Base-by-base conservation (phyloP, 2,329 filamentous ascomycete species). In the Sporothrix pseudoabietina region DNA sequence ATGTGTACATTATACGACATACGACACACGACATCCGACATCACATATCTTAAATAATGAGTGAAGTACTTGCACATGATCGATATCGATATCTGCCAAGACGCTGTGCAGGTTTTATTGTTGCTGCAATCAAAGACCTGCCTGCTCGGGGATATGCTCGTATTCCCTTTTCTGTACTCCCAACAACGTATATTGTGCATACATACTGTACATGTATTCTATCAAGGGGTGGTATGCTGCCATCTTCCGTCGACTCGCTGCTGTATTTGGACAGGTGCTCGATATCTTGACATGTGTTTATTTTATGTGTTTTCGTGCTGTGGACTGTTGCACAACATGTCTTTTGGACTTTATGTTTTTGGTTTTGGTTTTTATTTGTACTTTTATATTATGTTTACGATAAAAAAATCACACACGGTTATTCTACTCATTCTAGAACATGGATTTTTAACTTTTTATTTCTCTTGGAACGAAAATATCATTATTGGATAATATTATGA, bases 211-310 rank as follows among this genome's bases (percentile, higher is more conserved):
- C 26, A 49, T 19, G 59, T 44, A n/a, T 66, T 39, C 22, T 66
- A 44, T 44, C 14, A 44, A 44, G 35, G n/a, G 35, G 44, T 22
- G 39, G 19, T 44, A 8, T 16, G 61, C 61, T 66, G 61, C 47
- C 39, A 47, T 66, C 22, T 66, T 66, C n/a, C 61, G 61, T 66
- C 9, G 35, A 30, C 61, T 44, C 35, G 59, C n/a, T 44, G 59
- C 8, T 22, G 59, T 65, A 7, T 61, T 19, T 19, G 14, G n/a
- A 8, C 35, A 7, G 59, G 26, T 41, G 19, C 2, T 59, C 22
- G n/a, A 26, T 44, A 41, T 22, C 59, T 22, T 63, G 35, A 66
- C n/a, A 66, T 47, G 9, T 30, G 41, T 12, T 49, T 32, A 26
- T 22, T 49, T 47, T 47, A 10, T 30, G 63, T 47, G 16, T 26